phyloP scores from a whole-genome alignment of 2,329 filamentous ascomycete species.

The Ophiocordyceps robertsii region DNA sequence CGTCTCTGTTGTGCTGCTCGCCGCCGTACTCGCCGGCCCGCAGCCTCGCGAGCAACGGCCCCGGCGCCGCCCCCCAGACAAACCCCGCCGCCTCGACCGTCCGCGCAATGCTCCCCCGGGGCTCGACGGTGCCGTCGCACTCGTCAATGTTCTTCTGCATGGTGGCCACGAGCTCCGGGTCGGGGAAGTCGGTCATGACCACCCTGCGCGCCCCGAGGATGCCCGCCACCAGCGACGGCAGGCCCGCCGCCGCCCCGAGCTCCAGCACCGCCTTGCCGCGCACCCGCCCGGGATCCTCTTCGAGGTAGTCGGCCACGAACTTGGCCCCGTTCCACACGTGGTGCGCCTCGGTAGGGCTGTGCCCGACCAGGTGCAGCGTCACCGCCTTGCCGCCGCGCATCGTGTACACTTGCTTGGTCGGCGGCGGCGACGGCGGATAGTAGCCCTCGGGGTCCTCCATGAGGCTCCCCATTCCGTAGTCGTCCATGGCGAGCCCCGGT shows the following conservation, averaged over 20 bases:
- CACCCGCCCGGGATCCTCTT: constrained; percentile 53
- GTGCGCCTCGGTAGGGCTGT: constrained; percentile 82
- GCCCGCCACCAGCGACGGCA: constrained; percentile 68
- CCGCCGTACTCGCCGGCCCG: background rate
- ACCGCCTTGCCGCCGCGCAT: constrained; percentile 53
- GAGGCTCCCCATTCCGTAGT: constrained; percentile 33
- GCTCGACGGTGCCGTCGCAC: constrained; percentile 25
- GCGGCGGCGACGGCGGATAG: constrained; percentile 63
- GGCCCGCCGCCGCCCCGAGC: constrained; percentile 75
- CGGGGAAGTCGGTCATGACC: constrained; percentile 82
- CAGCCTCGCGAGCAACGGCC: constrained; percentile 44
- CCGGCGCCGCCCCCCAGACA: constrained; percentile 64
- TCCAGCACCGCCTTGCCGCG: constrained; percentile 62
- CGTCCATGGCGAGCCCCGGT: constrained; percentile 14
- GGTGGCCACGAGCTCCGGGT: constrained; percentile 68
- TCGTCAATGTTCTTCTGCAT: constrained; percentile 62
- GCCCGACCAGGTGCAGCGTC: constrained; percentile 67
- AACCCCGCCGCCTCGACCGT: constrained; percentile 53
- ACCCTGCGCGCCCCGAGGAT: constrained; percentile 56
- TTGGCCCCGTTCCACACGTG: constrained; percentile 84
- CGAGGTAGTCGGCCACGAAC: constrained; percentile 65
- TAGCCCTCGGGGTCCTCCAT: constrained; percentile 75
- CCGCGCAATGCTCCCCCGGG: constrained; percentile 1
- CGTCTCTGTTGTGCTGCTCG: background rate
- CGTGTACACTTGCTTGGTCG: constrained; percentile 59